These are phyloP conservation scores for Capsicum pubescens DNA, from an alignment of 257 asterid species.

Conservation along the genomic window DNA sequence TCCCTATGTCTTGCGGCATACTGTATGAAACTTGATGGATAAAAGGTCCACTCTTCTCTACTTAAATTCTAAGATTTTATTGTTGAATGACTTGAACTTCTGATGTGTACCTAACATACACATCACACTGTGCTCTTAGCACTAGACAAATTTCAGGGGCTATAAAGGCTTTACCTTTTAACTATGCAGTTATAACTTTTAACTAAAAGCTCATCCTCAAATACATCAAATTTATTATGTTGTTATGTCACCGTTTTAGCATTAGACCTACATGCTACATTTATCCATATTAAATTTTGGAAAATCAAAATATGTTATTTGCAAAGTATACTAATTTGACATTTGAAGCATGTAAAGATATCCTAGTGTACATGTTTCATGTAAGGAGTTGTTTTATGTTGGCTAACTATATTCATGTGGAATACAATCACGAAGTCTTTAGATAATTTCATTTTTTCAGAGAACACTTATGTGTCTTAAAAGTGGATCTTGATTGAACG, in stretches of 20 bases:
- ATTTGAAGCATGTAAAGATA: no score
- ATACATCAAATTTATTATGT: background rate
- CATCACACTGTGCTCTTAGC: no score
- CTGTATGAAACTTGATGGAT: no score
- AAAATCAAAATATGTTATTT: no score
- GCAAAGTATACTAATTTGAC: background rate
- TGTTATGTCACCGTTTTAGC: background rate
- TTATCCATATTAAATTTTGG: background rate
- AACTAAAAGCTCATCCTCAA: background rate
- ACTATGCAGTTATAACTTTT: background rate
- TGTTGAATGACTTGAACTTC: no score
- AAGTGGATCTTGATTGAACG: background rate
- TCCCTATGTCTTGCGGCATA: no score
- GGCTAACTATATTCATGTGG: background rate
- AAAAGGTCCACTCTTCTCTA: no score
- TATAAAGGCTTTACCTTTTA: background rate
- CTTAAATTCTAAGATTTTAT: no score
- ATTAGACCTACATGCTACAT: background rate
- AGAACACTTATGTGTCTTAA: background rate
- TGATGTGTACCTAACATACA: no score
- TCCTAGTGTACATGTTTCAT: no score
- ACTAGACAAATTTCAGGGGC: no score
- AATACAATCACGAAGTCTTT: background rate
- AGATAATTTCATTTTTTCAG: background rate
- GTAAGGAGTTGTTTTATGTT: background rate